A percentile compares a stretch with the other conserved stretches of the same genome.
Conservation (phyloP, 495 filamentous ascomycete genomes). For the Penicillium maclennaniae region DNA sequence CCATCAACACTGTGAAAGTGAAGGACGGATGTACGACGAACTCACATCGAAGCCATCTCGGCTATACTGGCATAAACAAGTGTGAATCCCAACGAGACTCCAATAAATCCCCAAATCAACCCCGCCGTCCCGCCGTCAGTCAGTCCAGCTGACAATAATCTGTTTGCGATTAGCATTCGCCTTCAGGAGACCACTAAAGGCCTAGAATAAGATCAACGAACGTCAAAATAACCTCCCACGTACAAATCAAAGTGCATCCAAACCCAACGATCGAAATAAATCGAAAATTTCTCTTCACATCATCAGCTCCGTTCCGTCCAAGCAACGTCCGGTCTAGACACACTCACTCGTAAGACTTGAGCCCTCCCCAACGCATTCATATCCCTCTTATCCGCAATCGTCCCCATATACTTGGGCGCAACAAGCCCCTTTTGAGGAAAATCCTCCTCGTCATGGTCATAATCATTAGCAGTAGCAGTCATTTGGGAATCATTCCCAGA, state of each 20-base stretch:
- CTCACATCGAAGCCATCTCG: conserved; percentile 56
- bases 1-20: background rate
- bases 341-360: conserved; percentile 42
- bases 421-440: conserved; percentile 27
- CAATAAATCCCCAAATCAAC: conserved; percentile 54
- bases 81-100: conserved; percentile 42
- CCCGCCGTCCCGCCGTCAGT: conserved; percentile 55
- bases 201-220: conserved; percentile 15
- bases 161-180: conserved; percentile 7
- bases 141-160: conserved; percentile 41
- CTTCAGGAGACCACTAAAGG: background rate
- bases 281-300: conserved; percentile 43
- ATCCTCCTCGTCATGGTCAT: conserved; percentile 21
- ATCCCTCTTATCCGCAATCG: conserved; percentile 33
- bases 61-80: conserved; percentile 50
- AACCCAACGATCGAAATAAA: conserved; percentile 50
- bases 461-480: conserved; percentile 4
- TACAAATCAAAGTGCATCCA: conserved; percentile 41
- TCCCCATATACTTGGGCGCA: conserved; percentile 41
- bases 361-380: conserved; percentile 43
- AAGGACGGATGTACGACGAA: background rate
- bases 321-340: background rate
- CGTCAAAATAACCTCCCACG: conserved; percentile 48
- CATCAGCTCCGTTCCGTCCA: background rate
- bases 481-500: conserved; percentile 16